Evolutionary conservation across 2,329 filamentous ascomycete genomes (phyloP), one percentile per base, ranked within the genome.

Genomic region (Hymenoscyphus infarciens): DNA sequence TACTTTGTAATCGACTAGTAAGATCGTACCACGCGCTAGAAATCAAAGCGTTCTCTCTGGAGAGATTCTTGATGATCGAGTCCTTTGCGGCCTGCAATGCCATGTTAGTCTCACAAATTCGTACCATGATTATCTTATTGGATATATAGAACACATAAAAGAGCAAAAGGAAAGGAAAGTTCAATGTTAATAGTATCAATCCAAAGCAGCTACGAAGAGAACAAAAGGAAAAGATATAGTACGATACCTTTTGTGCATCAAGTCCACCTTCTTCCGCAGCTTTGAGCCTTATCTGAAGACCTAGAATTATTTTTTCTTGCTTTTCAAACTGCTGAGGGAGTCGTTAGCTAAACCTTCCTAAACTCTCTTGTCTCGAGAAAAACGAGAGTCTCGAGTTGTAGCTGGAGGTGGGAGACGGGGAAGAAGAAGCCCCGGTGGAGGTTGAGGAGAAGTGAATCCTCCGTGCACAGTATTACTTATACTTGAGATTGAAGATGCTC

Each of bases 21-120:
- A 95, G 83, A 75, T 94, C 90, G 77, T 93, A 93, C 90, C 90
- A 96, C 1, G 91, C 91, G n/a, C 87, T 89, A 29, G 88, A 81
- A 70, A 96, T 91, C 73, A 95, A 82, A 45, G 83, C 83, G 74
- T 91, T 92, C 75, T 96, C 91, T 69, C 89, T 85, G 74, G 89
- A 84, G 63, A 96, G 82, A 69, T 87, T 90, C 68, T 83, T 74
- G 59, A 73, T 68, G 69, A 74, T 69, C 35, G 61, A 45, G 70
- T 73, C 61, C 67, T 69, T 63, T 62, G 67, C 66, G 65, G 72
- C 67, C 70, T 74, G 68, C 63, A 61, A 39, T 57, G 13, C 5
- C 27, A 25, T 33, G 31, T 57, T 38, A 57, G 55, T 57, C 5
- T 55, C 10, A 49, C 8, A 10, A 19, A 49, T 49, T 19, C 19